phyloP scores from a whole-genome alignment of 2,329 filamentous ascomycete species.

The Colletotrichum filicis region DNA sequence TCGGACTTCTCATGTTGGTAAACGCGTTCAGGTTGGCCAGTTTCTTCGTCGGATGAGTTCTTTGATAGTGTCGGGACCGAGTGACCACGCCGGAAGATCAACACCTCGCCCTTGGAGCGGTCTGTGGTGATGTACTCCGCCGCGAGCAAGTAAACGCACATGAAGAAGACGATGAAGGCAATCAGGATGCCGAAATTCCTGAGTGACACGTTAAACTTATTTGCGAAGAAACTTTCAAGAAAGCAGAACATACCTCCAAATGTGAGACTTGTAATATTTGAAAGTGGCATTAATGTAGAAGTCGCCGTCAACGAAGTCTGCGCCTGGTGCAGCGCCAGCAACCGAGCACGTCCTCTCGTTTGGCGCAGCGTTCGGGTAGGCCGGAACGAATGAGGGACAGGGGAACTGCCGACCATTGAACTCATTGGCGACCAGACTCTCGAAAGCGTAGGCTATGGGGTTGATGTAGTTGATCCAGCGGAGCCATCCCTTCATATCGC shows the following conservation, averaged over 20 bases:
- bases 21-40: background rate
- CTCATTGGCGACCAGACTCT: constrained; percentile 75
- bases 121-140: constrained; percentile 57
- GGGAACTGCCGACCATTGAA: constrained; percentile 61
- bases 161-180: constrained; percentile 60
- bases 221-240: background rate
- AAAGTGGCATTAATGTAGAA: constrained; percentile 55
- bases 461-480: constrained; percentile 69
- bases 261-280: constrained; percentile 54
- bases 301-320: constrained; percentile 53
- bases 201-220: constrained; percentile 54
- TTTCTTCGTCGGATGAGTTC: constrained; percentile 1
- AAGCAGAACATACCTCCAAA: constrained; percentile 49
- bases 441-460: constrained; percentile 68
- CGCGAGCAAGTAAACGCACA: constrained; percentile 58
- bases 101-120: constrained; percentile 69
- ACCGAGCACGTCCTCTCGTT: constrained; percentile 52
- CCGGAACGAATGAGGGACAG: constrained; percentile 36
- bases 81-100: constrained; percentile 64
- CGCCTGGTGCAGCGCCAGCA: constrained; percentile 56
- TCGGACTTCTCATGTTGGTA: background rate
- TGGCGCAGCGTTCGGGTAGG: constrained; percentile 36
- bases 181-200: constrained; percentile 67
- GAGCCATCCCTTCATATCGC: constrained; percentile 50
- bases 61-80: background rate